phyloP scores from a whole-genome alignment of 768 basidiomycete genomes.

The Lanmaoa pseudosensibilis region DNA sequence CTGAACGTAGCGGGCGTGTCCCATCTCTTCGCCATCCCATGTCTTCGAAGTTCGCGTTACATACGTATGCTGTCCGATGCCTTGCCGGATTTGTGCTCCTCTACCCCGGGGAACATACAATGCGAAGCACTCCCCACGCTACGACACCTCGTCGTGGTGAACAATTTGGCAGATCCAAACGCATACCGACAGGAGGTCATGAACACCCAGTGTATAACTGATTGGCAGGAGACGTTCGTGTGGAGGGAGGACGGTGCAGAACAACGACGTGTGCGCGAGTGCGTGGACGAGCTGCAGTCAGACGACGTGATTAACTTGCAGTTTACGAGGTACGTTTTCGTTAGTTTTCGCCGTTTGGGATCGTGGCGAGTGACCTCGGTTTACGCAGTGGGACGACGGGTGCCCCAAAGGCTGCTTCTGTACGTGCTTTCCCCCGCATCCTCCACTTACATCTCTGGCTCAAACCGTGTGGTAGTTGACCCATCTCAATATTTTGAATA shows the following conservation, averaged over 20 bases:
- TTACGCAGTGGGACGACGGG: slow-evolving; percentile 72
- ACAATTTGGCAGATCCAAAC: slow-evolving; percentile 48
- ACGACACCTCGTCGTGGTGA: slow-evolving; percentile 63
- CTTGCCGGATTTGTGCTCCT: slow-evolving; percentile 53
- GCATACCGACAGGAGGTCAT: slow-evolving; percentile 42
- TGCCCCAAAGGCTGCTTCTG: slow-evolving; percentile 79
- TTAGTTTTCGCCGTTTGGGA: neutral
- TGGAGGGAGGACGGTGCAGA: slow-evolving; percentile 61
- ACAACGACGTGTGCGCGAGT: slow-evolving; percentile 42
- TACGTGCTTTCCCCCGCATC: slow-evolving; percentile 34
- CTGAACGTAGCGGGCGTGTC: slow-evolving; percentile 64
- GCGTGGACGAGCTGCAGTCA: slow-evolving; percentile 42
- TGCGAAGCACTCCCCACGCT: slow-evolving; percentile 60
- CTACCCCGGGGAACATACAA: slow-evolving; percentile 54
- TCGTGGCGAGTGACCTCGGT: neutral
- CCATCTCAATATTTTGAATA: slow-evolving; percentile 78
- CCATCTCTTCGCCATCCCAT: slow-evolving; percentile 72
- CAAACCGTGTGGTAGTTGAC: slow-evolving; percentile 53
- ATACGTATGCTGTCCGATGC: slow-evolving; percentile 56
- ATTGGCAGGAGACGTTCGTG: slow-evolving; percentile 71
- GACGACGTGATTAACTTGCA: slow-evolving; percentile 82
- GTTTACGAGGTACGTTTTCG: slow-evolving; percentile 66
- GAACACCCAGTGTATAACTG: slow-evolving; percentile 52
- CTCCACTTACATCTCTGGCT: neutral
- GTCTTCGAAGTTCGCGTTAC: slow-evolving; percentile 64